Base-by-base conservation (phyloP, 2,329 filamentous ascomycete genomes). In the Cladophialophora carrionii region DNA sequence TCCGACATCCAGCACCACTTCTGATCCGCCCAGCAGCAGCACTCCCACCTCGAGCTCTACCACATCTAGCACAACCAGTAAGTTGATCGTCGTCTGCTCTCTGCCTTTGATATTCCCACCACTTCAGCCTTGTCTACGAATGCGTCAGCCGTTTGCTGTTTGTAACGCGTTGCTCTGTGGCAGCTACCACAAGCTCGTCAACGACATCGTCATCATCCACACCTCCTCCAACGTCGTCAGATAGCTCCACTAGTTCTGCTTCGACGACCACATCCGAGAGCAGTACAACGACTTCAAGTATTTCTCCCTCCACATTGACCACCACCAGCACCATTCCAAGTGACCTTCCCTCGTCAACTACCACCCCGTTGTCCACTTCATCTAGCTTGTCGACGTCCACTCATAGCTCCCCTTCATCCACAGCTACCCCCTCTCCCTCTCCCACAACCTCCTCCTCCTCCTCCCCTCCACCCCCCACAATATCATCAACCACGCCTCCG, bases 171-270 rank as follows among this genome's bases (percentile, higher is more conserved):
- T 52, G 56, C 31, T 49, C 37, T 24, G 61, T 64, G 63, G 60
- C 63, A 65, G 61, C 66, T 56, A 64, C 64, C 55, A 62, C 64
- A 67, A 69, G 60, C 62, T 63, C 57, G 48, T 56, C 58, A 24
- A 52, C 55, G 3, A 46, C 54, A 46, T 7, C 41, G 2, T 48
- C 37, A 7, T 32, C 56, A 29, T 31, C 37, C 26, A 58, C 26
- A n/a, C n/a, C 37, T 32, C 46, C 63, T 46, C 57, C 52, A 31
- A 66, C 57, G 31, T 64, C 63, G n/a, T 51, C 62, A 51, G 48
- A 51, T 51, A 32, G 43, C 31, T 51, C 57, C 10, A 60, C 6
- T 22, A 60, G 46, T 46, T 62, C 64, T 53, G 20, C 57, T 48
- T 46, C 58, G 20, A 59, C 54, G 26, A 64, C 32, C 48, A 57